phyloP scores from a whole-genome alignment of 495 filamentous ascomycete species.

The Neurospora cerealis region DNA sequence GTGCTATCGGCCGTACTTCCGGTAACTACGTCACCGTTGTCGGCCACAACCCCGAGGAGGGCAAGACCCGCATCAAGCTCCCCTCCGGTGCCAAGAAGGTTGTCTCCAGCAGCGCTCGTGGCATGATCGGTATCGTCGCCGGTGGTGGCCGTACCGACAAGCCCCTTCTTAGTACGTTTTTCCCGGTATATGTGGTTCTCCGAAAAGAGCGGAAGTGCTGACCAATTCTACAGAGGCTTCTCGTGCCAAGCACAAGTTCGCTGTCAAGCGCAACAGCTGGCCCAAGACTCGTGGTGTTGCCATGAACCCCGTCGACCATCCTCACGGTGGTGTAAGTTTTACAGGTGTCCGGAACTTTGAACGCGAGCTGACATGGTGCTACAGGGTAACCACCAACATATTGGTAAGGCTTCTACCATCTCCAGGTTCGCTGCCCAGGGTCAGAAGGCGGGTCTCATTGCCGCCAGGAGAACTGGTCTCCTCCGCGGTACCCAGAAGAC shows the following conservation, averaged over 20 bases:
- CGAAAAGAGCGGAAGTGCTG: slow-evolving; percentile 8
- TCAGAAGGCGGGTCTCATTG: slow-evolving; percentile 99
- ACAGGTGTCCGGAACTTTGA: background rate
- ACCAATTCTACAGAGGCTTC: slow-evolving; percentile 63
- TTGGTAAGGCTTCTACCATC: slow-evolving; percentile 99
- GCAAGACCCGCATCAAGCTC: slow-evolving; percentile 99
- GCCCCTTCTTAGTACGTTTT: slow-evolving; percentile 72
- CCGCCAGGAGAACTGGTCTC: slow-evolving; percentile 96
- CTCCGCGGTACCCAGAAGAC: slow-evolving; percentile 99
- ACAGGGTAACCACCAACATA: slow-evolving; percentile 99
- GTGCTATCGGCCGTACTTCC: slow-evolving; percentile 87
- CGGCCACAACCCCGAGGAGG: slow-evolving; percentile 97
- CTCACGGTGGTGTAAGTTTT: slow-evolving; percentile 71
- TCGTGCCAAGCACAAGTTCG: slow-evolving; percentile 98
- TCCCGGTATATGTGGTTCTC: background rate
- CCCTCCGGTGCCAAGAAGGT: slow-evolving; percentile 99
- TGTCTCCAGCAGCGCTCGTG: slow-evolving; percentile 77
- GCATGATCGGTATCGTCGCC: slow-evolving; percentile 99
- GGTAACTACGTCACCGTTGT: slow-evolving; percentile 99
- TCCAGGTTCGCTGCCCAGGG: slow-evolving; percentile 92
- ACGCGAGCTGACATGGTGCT: slow-evolving; percentile 23
- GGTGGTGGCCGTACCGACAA: slow-evolving; percentile 99
- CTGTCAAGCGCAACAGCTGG: slow-evolving; percentile 99
- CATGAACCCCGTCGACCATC: slow-evolving; percentile 99
- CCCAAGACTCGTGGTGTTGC: slow-evolving; percentile 99